Conservation (phyloP, 768 basidiomycete genomes). For the Suillus placidus region DNA sequence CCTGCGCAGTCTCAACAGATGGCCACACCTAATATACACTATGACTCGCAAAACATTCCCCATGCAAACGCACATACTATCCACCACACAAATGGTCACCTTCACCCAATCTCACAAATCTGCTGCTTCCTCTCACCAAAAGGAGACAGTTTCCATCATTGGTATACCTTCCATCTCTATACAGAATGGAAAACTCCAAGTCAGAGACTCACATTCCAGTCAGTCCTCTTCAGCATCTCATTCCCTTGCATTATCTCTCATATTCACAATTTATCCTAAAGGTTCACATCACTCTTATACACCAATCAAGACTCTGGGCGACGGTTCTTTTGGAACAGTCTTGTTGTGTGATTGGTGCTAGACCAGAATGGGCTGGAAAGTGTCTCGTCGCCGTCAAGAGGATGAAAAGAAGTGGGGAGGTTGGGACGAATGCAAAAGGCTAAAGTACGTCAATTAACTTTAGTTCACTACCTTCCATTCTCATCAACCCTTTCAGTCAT, state of each 20-base stretch:
- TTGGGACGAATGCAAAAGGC: constrained; percentile 94
- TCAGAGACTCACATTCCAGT: constrained; percentile 76
- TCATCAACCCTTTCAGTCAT: constrained; percentile 58
- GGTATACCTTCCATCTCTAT: constrained; percentile 81
- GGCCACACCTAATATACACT: constrained; percentile 11
- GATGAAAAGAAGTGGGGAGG: constrained; percentile 98
- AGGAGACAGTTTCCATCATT: constrained; percentile 66
- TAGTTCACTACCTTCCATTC: constrained; percentile 18
- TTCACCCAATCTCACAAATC: constrained; percentile 17
- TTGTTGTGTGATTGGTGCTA: constrained; percentile 99
- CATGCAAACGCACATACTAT: constrained; percentile 32
- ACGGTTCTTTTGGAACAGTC: constrained; percentile 98
- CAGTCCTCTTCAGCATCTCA: constrained; percentile 34
- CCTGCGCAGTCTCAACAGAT: too few relatives aligned
- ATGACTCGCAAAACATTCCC: constrained; percentile 29
- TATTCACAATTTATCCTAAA: constrained; percentile 36
- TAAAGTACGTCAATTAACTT: constrained; percentile 61
- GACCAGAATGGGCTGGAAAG: constrained; percentile 94
- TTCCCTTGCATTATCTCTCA: constrained; percentile 7
- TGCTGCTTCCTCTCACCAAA: constrained; percentile 33
- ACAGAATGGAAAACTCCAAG: constrained; percentile 65
- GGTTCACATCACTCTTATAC: constrained; percentile 89
- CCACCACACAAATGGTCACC: constrained; percentile 16
- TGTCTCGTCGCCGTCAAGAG: constrained; percentile 95
- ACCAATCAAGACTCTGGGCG: constrained; percentile 94